Conservation (phyloP, 768 basidiomycete genomes). For the Sporobolomyces roseus region DNA sequence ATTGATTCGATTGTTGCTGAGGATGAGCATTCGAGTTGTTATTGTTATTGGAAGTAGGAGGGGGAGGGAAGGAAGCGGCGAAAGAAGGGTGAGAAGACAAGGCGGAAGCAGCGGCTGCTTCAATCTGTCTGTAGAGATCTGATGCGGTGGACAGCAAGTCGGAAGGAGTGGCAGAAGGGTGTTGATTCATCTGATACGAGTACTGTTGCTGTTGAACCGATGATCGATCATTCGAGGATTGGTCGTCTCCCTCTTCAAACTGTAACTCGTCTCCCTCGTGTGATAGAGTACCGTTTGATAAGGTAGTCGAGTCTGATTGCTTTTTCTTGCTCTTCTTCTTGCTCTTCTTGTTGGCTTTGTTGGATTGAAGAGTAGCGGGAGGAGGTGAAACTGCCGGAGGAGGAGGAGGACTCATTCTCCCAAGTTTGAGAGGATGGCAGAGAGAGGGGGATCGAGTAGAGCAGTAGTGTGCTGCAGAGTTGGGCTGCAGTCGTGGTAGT, state of each 20-base stretch:
- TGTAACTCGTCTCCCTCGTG: not conserved
- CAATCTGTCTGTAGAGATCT: conserved; percentile 61
- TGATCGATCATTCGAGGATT: conserved; percentile 21
- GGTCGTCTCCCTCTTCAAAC: conserved; percentile 5
- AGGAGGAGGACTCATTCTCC: conserved; percentile 14
- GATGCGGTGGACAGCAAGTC: conserved; percentile 62
- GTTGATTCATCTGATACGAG: conserved; percentile 17
- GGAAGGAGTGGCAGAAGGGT: conserved; percentile 53
- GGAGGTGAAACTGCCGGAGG: not conserved
- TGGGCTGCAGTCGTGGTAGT: too few species aligned
- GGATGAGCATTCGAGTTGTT: not conserved
- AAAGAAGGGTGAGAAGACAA: conserved; percentile 43
- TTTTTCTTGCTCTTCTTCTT: conserved; percentile 30
- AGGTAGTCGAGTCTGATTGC: not conserved
- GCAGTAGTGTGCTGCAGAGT: too few species aligned
- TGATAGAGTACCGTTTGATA: not conserved
- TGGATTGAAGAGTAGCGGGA: conserved; percentile 3
- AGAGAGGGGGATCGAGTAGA: too few species aligned
- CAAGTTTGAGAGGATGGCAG: too few species aligned
- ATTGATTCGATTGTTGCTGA: conserved; percentile 2
- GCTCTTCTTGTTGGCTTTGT: conserved; percentile 33
- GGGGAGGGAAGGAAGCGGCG: conserved; percentile 36
- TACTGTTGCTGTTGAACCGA: not conserved
- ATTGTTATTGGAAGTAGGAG: too few species aligned
- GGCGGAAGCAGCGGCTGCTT: conserved; percentile 51